phyloP scores from a whole-genome alignment of 768 basidiomycete species.

The Xanthoconium purpureum region DNA sequence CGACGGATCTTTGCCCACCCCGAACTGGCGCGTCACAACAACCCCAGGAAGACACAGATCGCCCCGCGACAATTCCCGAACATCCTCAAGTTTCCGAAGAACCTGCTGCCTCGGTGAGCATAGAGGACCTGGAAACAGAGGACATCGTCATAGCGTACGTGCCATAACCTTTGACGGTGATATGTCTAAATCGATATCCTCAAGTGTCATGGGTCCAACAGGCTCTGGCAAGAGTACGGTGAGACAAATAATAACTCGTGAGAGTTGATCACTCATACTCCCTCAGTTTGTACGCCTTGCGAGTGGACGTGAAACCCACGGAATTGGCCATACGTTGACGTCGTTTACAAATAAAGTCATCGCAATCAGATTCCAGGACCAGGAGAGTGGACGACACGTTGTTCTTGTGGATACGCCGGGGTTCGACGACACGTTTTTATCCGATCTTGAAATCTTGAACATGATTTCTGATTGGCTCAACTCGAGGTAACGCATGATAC shows the following conservation, averaged over 20 bases:
- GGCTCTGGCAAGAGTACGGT: constrained; percentile 16
- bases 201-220: constrained; percentile 23
- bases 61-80: not conserved
- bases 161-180: not conserved
- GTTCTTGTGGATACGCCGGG: constrained; percentile 27
- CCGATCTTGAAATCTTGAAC: constrained; percentile 12
- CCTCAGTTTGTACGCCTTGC: constrained; percentile 11
- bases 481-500: constrained; percentile 1
- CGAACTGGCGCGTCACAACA: not conserved
- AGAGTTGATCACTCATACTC: not conserved
- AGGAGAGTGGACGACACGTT: not conserved
- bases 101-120: not conserved
- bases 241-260: not conserved
- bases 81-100: not conserved
- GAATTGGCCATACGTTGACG: constrained; percentile 5
- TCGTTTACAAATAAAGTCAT: constrained; percentile 11
- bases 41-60: no score
- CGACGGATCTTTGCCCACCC: no score
- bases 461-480: constrained; percentile 17
- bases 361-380: constrained; percentile 4
- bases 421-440: constrained; percentile 18
- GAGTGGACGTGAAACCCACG: not conserved
- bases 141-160: constrained; percentile 18
- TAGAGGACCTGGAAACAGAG: not conserved
- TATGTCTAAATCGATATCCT: not conserved